phyloP scores from a whole-genome alignment of 108 stramenopile genomes.

The Schizochytrium sp. region DNA sequence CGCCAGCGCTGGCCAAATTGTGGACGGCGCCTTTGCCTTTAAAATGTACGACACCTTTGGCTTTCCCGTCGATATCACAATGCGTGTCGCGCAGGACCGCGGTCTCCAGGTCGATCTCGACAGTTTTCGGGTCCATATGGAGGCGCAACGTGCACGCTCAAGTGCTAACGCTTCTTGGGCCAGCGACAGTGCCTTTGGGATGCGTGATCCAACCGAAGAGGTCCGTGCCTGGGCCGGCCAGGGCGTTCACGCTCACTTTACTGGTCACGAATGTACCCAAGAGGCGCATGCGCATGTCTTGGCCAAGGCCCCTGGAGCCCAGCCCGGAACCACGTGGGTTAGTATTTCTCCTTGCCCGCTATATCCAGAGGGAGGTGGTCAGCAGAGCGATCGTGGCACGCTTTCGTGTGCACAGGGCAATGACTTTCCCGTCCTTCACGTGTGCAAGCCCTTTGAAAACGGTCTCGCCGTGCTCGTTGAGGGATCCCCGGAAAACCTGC shows the following conservation, averaged over 20 bases:
- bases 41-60: constrained; percentile 92
- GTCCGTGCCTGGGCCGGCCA: constrained; percentile 53
- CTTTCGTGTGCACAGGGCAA: background rate
- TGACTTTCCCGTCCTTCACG: background rate
- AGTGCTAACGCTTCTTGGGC: background rate
- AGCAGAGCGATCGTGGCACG: constrained; percentile 77
- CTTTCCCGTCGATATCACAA: constrained; percentile 92
- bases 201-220: constrained; percentile 66
- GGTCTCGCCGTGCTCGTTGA: constrained; percentile 21
- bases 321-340: constrained; percentile 50
- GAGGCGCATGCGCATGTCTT: background rate
- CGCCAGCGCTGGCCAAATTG: constrained; percentile 29
- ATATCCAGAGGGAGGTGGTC: constrained; percentile 94
- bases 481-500: background rate
- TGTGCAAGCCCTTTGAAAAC: background rate
- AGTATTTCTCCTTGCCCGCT: constrained; percentile 80
- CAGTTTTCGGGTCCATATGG: constrained; percentile 80
- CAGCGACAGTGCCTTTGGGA: constrained; percentile 39
- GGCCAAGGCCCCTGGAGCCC: background rate
- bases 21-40: constrained; percentile 58
- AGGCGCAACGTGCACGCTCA: constrained; percentile 71
- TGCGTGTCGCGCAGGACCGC: constrained; percentile 92
- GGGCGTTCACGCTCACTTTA: background rate
- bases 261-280: background rate
- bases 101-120: constrained; percentile 77